These are phyloP conservation scores for Begonia fuchsioides DNA, from an alignment of 306 rosid genomes.

Conservation along the genomic window DNA sequence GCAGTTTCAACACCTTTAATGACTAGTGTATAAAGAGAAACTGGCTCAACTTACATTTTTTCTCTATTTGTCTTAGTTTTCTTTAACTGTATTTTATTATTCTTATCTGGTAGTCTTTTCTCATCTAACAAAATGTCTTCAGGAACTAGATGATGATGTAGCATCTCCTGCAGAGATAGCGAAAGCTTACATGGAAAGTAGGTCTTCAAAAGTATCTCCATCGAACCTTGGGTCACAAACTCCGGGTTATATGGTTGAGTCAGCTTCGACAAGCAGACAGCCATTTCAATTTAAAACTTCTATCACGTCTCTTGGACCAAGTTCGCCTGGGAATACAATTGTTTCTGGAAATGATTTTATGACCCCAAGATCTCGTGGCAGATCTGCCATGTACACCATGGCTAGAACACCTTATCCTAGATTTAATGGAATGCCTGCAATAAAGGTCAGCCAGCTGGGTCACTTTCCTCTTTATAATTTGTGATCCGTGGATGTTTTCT, in stretches of 20 bases:
- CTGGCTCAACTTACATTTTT: neutral
- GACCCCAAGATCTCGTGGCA: slow-evolving; percentile 68
- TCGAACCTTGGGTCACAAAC: slow-evolving; percentile 27
- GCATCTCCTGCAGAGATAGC: slow-evolving; percentile 88
- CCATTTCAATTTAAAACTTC: slow-evolving; percentile 26
- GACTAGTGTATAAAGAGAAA: slow-evolving; percentile 30
- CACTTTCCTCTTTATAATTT: neutral
- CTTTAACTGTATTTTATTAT: neutral
- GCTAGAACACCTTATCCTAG: slow-evolving; percentile 78
- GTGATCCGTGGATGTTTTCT: slow-evolving; percentile 7
- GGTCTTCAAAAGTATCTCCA: slow-evolving; percentile 51
- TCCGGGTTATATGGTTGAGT: slow-evolving; percentile 23
- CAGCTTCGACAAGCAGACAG: slow-evolving; percentile 20
- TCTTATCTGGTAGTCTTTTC: slow-evolving; percentile 9
- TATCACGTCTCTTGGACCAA: slow-evolving; percentile 35
- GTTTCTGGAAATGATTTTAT: slow-evolving; percentile 52
- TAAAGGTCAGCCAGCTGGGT: slow-evolving; percentile 36
- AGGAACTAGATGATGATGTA: slow-evolving; percentile 66
- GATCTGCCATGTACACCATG: slow-evolving; percentile 82
- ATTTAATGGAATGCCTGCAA: slow-evolving; percentile 25
- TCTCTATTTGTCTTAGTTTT: slow-evolving; percentile 1
- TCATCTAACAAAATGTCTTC: slow-evolving; percentile 17
- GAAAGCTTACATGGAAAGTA: slow-evolving; percentile 81
- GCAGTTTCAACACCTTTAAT: slow-evolving; percentile 28
- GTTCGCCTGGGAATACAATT: slow-evolving; percentile 30